Evolutionary conservation across 345 rosid species (phyloP), one percentile per base, ranked within the genome.

Genomic region (Eucalyptus grandis): DNA sequence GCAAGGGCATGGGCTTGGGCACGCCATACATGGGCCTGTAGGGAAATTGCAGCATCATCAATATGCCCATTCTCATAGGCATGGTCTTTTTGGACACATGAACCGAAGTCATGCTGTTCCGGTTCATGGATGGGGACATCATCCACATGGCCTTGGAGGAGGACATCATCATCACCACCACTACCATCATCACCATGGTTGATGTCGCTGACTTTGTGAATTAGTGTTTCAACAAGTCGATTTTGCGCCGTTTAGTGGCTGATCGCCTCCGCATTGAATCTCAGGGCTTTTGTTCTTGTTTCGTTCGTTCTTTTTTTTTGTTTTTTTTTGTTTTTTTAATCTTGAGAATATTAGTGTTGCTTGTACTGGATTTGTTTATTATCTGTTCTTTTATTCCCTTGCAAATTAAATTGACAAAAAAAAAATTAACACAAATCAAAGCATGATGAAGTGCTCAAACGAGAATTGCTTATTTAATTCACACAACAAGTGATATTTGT

Each of bases 301-400:
- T 22, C 3, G 30, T 56, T 56, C 30, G 30, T 9, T 51, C 21
- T 16, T 15, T 51, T 56, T 4, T 4, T 9, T n/a, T n/a, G n/a
- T n/a, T n/a, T 4, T 56, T 56, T 17, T 37, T 37, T 37, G 5
- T 37, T 17, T 19, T 53, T 53, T 53, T 17, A 53, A 56, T 24
- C 62, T 24, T 24, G 30, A 56, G 62, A 9, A 56, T 56, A 24
- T 56, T 56, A 56, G 1, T 22, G 6, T 24, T 10, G 62, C 62
- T 56, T 56, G 0, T 24, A 56, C 62, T 56, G 62, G 0, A 56
- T 10, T 56, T 56, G 0, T 56, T 3, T 24, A 56, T 10, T 56
- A 24, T 56, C 24, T 56, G 1, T 56, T 56, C 13, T 54, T 54
- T 54, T 56, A 56, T 56, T 24, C 62, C 30, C 27, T 56, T 56